A percentile compares a stretch with the other conserved stretches of the same genome.
Conservation (phyloP, 805 yeast genomes). For the Candida anglica region DNA sequence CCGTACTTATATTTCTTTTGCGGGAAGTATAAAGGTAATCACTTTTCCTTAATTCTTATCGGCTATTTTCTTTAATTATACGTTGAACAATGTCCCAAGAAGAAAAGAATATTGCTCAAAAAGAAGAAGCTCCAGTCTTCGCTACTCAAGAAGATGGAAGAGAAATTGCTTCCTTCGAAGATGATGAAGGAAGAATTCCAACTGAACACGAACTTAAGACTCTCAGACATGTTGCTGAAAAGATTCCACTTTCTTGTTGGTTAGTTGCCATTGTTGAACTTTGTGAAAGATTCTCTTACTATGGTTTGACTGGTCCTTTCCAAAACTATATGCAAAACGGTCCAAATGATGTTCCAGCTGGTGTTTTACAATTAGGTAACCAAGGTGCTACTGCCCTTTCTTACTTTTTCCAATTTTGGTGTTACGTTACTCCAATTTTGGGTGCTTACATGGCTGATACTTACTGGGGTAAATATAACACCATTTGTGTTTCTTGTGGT, state of each 20-base stretch:
- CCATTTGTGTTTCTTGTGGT: conserved; percentile 58
- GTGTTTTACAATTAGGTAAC: conserved; percentile 54
- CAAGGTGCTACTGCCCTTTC: conserved; percentile 69
- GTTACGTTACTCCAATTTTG: conserved; percentile 73
- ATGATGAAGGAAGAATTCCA: conserved; percentile 40
- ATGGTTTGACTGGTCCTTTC: conserved; percentile 73
- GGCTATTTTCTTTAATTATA: too few species aligned
- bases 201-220: conserved; percentile 52
- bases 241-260: conserved; percentile 54
- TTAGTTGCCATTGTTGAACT: conserved; percentile 69
- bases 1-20: too few species aligned
- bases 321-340: conserved; percentile 72
- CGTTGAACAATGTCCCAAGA: too few species aligned
- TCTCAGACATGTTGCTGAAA: conserved; percentile 50
- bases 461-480: conserved; percentile 66
- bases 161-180: conserved; percentile 5
- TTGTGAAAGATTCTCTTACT: conserved; percentile 77
- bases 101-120: not conserved
- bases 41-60: too few species aligned
- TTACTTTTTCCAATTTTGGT: conserved; percentile 77
- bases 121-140: not conserved
- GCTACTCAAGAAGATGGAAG: conserved; percentile 3
- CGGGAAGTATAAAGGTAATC: too few species aligned
- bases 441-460: conserved; percentile 78
- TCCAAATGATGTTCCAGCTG: conserved; percentile 36